Percentiles rank a stretch among this genome's conserved stretches.
Conservation (phyloP, 2,329 filamentous ascomycete species). For the Sporothrix phasma region DNA sequence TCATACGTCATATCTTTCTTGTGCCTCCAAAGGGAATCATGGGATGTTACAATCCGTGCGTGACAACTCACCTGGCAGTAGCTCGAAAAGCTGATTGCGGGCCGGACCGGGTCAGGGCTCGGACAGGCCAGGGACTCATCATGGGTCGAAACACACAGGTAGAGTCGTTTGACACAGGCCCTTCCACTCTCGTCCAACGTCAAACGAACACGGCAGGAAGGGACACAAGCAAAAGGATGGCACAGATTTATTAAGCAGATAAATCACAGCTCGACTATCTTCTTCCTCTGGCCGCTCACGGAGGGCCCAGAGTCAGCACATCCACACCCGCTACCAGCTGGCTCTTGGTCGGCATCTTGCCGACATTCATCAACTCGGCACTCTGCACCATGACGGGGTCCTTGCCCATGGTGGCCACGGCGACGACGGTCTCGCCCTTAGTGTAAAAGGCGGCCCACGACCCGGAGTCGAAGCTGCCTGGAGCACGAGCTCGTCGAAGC, state of each 20-base stretch:
- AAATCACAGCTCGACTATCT: neutral
- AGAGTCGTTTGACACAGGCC: too few species aligned
- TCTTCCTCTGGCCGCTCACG: conserved; percentile 11
- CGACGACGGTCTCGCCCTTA: conserved; percentile 76
- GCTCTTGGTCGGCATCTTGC: conserved; percentile 73
- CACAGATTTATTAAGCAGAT: neutral
- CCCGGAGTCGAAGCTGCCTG: conserved; percentile 60
- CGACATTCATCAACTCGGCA: conserved; percentile 73
- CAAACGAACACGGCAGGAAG: too few species aligned
- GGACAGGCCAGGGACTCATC: too few species aligned
- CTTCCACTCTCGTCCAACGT: too few species aligned
- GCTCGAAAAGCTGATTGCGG: too few species aligned
- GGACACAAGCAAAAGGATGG: neutral
- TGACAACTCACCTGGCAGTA: too few species aligned
- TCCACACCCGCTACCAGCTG: conserved; percentile 57
- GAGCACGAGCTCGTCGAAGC: conserved; percentile 79
- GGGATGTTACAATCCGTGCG: too few species aligned
- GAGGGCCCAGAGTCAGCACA: conserved; percentile 34
- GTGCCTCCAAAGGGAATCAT: neutral
- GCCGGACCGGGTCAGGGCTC: too few species aligned
- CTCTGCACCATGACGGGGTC: conserved; percentile 79
- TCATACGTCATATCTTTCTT: neutral
- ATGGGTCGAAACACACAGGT: too few species aligned
- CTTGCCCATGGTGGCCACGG: conserved; percentile 80
- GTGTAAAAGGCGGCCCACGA: conserved; percentile 88